Base-by-base conservation (phyloP, 345 rosid genomes). In the Eucalyptus polybractea region DNA sequence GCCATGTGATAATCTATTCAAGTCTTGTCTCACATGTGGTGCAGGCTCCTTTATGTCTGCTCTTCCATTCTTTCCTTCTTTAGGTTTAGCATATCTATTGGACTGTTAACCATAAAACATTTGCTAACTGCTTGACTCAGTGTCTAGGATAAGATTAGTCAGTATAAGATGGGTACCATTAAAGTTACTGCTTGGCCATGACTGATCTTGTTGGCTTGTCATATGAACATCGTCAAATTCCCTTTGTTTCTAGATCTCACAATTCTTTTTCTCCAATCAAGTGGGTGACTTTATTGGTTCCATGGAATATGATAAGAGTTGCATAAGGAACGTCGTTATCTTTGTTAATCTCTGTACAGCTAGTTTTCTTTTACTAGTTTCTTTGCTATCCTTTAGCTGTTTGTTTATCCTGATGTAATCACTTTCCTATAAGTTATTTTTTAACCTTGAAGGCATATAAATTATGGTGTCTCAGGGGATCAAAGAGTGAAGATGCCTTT, bases 401-500 rank as follows among this genome's bases (percentile, higher is more conserved):
- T 81, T 90, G 40, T 86, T 50, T 90, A 72, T 87, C 60, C 25
- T 85, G 72, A 50, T 65, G 87, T 72, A n/a, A 50, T 69, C 65
- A 13, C 89, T 86, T 80, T 88, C 89, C 60, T 65, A 80, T 58
- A 87, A 87, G 87, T 83, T 22, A 31, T 44, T 69, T 69, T 88
- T 91, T 76, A 76, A 37, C 83, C 83, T 10, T 76, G 45, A 76
- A 19, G 14, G 47, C 29, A 21, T 76, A 40, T 42, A 76, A 76
- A 76, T 76, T 76, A 40, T 37, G 83, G 83, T 76, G 47, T 76
- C 47, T 89, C 95, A 98, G 99, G 99, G 87, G 98, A 96, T 90
- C 96, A 95, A 91, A 94, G 95, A 92, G 96, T 93, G 81, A 98
- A 97, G 97, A 93, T 93, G 93, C 99, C 99, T 69, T 91, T 97